Conservation (phyloP, 2,329 filamentous ascomycete species). For the Fusarium musae region DNA sequence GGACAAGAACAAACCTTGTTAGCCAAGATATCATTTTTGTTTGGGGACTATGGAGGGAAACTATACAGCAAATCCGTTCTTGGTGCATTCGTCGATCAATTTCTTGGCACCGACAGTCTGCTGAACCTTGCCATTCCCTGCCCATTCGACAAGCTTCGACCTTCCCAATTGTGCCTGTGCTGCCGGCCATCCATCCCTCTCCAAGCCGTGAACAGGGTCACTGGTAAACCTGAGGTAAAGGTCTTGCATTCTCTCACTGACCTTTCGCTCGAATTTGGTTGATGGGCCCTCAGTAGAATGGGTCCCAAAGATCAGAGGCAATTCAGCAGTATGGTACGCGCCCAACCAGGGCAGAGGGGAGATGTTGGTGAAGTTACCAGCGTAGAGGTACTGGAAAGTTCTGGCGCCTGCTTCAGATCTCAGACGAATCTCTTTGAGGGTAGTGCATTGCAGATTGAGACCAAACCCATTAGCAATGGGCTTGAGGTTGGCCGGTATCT, state of each 20-base stretch:
- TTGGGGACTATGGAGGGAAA: too few species aligned
- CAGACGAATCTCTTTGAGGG: slow-evolving; percentile 17
- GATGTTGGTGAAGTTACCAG: slow-evolving; percentile 34
- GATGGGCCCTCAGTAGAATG: slow-evolving; percentile 4
- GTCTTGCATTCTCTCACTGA: slow-evolving; percentile 34
- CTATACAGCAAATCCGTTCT: slow-evolving; percentile 8
- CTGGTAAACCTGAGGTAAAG: slow-evolving; percentile 22
- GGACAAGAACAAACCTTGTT: too few species aligned
- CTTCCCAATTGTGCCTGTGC: background rate
- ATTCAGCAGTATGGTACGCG: slow-evolving; percentile 29
- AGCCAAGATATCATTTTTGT: accelerated
- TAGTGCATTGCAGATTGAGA: slow-evolving; percentile 28
- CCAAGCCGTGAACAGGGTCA: slow-evolving; percentile 16
- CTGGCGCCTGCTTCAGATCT: slow-evolving; percentile 19
- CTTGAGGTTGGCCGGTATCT: slow-evolving; percentile 12
- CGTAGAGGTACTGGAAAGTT: slow-evolving; percentile 35
- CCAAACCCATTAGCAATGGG: slow-evolving; percentile 8
- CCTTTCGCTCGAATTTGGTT: slow-evolving; percentile 9
- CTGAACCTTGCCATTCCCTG: slow-evolving; percentile 6
- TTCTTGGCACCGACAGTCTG: background rate
- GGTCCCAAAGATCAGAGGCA: slow-evolving; percentile 35
- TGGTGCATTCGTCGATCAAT: slow-evolving; percentile 5
- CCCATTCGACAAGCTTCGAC: slow-evolving; percentile 22
- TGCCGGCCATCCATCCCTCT: slow-evolving; percentile 3
- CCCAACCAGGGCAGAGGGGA: slow-evolving; percentile 34